Conservation (phyloP, 2,329 filamentous ascomycete genomes). For the Colletotrichum lupini region DNA sequence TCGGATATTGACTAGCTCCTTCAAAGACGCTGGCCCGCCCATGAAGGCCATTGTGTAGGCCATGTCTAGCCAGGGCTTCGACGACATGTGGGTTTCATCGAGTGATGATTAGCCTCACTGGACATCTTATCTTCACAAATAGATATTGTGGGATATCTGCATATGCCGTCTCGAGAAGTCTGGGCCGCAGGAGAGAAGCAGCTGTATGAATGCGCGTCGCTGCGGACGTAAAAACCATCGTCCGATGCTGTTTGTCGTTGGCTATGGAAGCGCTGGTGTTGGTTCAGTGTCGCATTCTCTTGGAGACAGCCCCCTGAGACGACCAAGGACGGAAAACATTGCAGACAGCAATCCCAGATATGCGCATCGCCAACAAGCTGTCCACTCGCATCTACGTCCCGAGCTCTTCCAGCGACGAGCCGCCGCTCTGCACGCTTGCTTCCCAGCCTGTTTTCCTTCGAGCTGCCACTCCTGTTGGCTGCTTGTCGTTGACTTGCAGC, state of each 20-base stretch:
- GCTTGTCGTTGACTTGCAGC: constrained; percentile 20
- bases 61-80: background rate
- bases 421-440: constrained; percentile 22
- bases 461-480: constrained; percentile 27
- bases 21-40: background rate
- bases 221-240: background rate
- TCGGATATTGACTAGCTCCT: background rate
- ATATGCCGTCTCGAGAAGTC: background rate
- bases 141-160: background rate
- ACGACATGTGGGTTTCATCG: background rate
- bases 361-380: background rate
- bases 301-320: background rate
- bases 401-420: constrained; percentile 4
- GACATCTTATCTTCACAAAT: background rate
- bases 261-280: background rate
- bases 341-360: background rate
- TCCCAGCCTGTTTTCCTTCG: background rate
- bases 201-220: background rate
- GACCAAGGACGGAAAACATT: background rate
- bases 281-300: background rate
- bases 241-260: background rate
- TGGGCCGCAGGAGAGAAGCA: background rate
- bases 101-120: background rate
- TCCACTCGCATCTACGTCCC: constrained; percentile 4
- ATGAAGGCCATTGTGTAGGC: background rate